Evolutionary conservation across 2,329 filamentous ascomycete genomes (phyloP).

Genomic region (Ceratocystis diversiconidia): DNA sequence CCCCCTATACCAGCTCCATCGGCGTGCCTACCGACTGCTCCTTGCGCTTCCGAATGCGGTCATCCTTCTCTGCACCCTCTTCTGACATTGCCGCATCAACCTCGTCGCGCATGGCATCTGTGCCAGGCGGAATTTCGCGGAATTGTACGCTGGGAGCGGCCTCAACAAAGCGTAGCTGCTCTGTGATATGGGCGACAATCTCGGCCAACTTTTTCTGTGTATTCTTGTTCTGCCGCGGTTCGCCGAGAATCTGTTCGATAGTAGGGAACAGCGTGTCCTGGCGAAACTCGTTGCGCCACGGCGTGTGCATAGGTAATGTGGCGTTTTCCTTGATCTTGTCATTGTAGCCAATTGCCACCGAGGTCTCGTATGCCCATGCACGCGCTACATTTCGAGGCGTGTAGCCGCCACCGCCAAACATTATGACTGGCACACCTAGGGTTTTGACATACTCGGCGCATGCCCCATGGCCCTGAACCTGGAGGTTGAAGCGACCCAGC

Average conservation of each 20-base stretch:
- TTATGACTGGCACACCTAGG: slow-evolving; percentile 64
- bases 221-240: slow-evolving; percentile 65
- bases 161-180: slow-evolving; percentile 76
- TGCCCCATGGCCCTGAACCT: slow-evolving; percentile 83
- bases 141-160: slow-evolving; percentile 79
- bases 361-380: slow-evolving; percentile 93
- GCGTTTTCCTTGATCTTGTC: slow-evolving; percentile 46
- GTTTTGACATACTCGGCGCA: slow-evolving; percentile 83
- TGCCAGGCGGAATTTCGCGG: slow-evolving; percentile 62
- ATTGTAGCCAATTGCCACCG: slow-evolving; percentile 66
- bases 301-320: slow-evolving; percentile 63
- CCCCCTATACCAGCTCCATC: slow-evolving; percentile 34
- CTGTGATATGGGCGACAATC: slow-evolving; percentile 63
- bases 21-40: slow-evolving; percentile 44
- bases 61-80: slow-evolving; percentile 45
- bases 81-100: slow-evolving; percentile 55
- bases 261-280: slow-evolving; percentile 79
- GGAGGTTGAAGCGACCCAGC: slow-evolving; percentile 89
- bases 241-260: slow-evolving; percentile 55
- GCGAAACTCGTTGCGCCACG: slow-evolving; percentile 78
- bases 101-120: slow-evolving; percentile 52
- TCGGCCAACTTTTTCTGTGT: slow-evolving; percentile 59
- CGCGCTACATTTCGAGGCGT: slow-evolving; percentile 92
- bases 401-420: slow-evolving; percentile 91
- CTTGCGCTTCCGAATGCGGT: slow-evolving; percentile 35